Evolutionary conservation across 257 asterid species (phyloP), one percentile per base, ranked within the genome.

Genomic region (Nicotiana otophora): DNA sequence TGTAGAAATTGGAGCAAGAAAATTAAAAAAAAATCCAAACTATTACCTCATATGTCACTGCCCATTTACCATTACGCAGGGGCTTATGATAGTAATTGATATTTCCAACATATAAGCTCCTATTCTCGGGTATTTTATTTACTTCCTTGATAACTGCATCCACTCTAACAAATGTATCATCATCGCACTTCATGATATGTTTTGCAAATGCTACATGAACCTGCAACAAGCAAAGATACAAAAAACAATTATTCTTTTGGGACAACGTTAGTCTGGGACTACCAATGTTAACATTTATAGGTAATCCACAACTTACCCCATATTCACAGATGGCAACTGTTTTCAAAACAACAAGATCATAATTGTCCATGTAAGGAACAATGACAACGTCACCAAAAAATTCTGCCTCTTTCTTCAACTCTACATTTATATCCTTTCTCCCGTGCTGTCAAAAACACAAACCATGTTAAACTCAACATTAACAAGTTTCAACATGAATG

Each of bases 21-120:
- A 16, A 1, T 0, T 8, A 2, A 0, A 6, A 10, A 65, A 19
- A 28, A 79, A 36, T 79, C 75, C 26, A 79, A 6, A 81, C 5
- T 26, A 81, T 20, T 83, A 94, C 99, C 99, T 94, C 92, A 42
- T 90, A 90, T 46, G 97, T 90, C 78, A 95, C 98, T 23, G 99
- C 97, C 99, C 99, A 95, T 95, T 95, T 95, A 76, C 98, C 99
- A 78, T 94, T 92, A 39, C 97, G 94, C 67, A 88, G 88, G 81
- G 99, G 98, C 91, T 88, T 92, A 84, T 92, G 97, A 85, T 95
- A 89, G 91, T 90, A 95, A 88, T 95, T 95, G 64, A 94, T 92
- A 77, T 95, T 95, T 77, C 99, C 99, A 20, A 95, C 87, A 60
- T 94, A 95, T 72, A 94, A 88, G 89, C 99, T 92, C 86, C 79